These are phyloP conservation scores for Emericellopsis cladophorae DNA, from an alignment of 2,329 filamentous ascomycete species.

Conservation along the genomic window DNA sequence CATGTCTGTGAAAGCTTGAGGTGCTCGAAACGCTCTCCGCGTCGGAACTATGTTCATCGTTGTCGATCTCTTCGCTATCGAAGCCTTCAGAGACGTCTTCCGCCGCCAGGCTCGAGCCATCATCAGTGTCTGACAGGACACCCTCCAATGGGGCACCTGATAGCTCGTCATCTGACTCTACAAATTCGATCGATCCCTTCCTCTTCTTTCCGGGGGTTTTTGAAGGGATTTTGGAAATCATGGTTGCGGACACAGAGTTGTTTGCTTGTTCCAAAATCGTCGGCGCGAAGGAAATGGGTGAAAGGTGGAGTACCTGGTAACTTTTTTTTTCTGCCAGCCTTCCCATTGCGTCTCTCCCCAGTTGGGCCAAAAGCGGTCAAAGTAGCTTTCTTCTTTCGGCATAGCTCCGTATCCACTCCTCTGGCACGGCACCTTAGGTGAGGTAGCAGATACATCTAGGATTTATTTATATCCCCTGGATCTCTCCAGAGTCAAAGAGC, in stretches of 20 bases:
- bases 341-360: not conserved
- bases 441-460: no score
- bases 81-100: slow-evolving; percentile 23
- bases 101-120: slow-evolving; percentile 8
- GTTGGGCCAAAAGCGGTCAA: no score
- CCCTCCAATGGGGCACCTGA: slow-evolving; percentile 36
- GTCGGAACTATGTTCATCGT: slow-evolving; percentile 3
- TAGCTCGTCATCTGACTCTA: slow-evolving; percentile 51
- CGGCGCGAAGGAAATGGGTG: no score
- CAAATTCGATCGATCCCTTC: slow-evolving; percentile 46
- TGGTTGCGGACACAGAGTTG: no score
- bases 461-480: no score
- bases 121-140: slow-evolving; percentile 36
- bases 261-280: no score
- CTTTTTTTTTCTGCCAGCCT: not conserved
- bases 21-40: slow-evolving; percentile 11
- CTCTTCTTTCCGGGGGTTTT: slow-evolving; percentile 33
- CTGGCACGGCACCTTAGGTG: no score
- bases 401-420: no score
- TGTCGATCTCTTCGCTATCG: slow-evolving; percentile 15
- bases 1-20: slow-evolving; percentile 1
- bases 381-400: no score
- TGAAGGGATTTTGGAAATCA: no score
- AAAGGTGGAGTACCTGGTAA: not conserved
- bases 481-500: no score